phyloP scores from a whole-genome alignment of 2,329 filamentous ascomycete genomes.

The Claviceps purpurea region DNA sequence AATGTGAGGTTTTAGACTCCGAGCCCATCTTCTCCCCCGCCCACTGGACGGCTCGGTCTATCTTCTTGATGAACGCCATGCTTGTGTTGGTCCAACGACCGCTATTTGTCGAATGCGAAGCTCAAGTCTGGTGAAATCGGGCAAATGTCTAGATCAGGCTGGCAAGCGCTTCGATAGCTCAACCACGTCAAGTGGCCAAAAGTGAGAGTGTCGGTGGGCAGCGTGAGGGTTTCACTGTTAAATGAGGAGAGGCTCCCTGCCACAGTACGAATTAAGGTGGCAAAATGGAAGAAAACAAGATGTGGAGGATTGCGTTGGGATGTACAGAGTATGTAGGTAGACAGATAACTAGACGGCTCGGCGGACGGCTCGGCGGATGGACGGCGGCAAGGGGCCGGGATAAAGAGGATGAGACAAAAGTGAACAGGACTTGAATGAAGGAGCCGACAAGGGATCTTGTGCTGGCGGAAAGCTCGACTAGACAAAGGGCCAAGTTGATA shows the following conservation, averaged over 20 bases:
- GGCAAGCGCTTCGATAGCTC: not conserved
- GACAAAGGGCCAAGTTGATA: not conserved
- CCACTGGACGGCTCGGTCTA: constrained; percentile 96
- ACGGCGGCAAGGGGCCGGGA: constrained; percentile 3
- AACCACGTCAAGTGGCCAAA: not conserved
- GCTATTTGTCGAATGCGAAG: not conserved
- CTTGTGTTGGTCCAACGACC: constrained; percentile 3
- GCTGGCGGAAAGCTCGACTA: constrained; percentile 1
- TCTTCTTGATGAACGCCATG: constrained; percentile 62
- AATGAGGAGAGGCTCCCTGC: not conserved
- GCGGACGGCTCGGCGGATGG: not conserved
- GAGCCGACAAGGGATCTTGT: not conserved
- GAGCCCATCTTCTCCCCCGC: constrained; percentile 91
- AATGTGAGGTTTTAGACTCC: constrained; percentile 73
- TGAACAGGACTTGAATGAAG: not conserved
- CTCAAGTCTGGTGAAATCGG: too few relatives aligned
- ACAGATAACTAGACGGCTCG: too few relatives aligned
- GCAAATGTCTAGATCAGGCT: not conserved
- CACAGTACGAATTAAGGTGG: constrained; percentile 1
- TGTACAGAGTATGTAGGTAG: not conserved
- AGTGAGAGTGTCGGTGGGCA: not conserved
- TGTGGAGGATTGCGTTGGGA: constrained; percentile 1
- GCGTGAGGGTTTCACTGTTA: not conserved
- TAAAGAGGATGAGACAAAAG: not conserved
- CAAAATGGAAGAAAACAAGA: not conserved